Evolutionary conservation across 768 basidiomycete species (phyloP), one percentile per base, ranked within the genome.

Genomic region (Leccinum broughii): DNA sequence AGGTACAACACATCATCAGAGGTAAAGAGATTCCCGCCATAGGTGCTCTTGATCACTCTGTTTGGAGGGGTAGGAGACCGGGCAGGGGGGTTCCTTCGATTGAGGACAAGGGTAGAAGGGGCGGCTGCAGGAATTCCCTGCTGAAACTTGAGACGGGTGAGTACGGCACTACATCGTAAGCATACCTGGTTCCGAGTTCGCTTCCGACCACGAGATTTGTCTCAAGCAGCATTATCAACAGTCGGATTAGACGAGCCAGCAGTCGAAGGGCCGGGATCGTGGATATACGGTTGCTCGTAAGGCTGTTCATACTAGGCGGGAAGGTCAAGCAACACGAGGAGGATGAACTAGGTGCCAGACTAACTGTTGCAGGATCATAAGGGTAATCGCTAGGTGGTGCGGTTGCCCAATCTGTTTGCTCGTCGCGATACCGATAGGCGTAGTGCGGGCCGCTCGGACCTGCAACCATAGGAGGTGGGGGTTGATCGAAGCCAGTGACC

Each of bases 11-110:
- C 85, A 69, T 94, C 92, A 52, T 93, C 92, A 2, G 87, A 81
- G 0, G 92, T 94, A 68, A 94, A 94, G 41, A 93, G 71, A 68
- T 94, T 93, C 14, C 92, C 92, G 49, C 92, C 92, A 67, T 93
- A 93, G 0, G 92, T 93, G 67, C 92, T 93, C 75, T 92, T 93
- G 70, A 94, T 86, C 22, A 93, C 87, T 15, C 91, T 84, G 6
- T 82, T 84, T 20, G 92, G 92, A 13, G 92, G 92, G 0, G 90
- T 91, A 4, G 92, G 92, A 24, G 92, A 93, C 3, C 92, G 83
- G 14, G 88, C 88, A 20, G 85, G 82, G 1, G 88, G 87, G 34
- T 79, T 80, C 56, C 83, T 82, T 28, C 86, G 81, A 66, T 86
- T 90, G 0, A 82, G 77, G 8, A 91, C 90, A 34, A 92, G 76